Evolutionary conservation across 257 asterid genomes (phyloP), one percentile per base, ranked within the genome.

Genomic region (Vinca minor): DNA sequence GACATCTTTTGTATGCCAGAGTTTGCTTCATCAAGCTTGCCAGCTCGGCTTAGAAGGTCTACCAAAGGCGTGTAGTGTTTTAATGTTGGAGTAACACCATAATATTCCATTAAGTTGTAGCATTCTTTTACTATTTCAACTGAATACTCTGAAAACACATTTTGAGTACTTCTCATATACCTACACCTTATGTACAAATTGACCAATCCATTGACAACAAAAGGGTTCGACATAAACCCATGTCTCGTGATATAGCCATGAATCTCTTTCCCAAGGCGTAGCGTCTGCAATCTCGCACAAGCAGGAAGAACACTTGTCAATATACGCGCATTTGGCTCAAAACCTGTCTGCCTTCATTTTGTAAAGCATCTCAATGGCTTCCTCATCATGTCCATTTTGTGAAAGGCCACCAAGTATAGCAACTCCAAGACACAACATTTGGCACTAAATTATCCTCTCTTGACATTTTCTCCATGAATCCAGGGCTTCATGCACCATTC

Each of bases 21-120:
- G 21, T 77, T 65, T 18, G 95, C 98, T 68, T 73, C 79, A 28
- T 74, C 45, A 28, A 86, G 76, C 67, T 59, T 46, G 21, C 96
- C 96, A 26, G 88, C 84, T 9, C 98, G 85, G 69, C 94, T 84
- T 76, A 86, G 69, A 70, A 91, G 77, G 73, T 91, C 96, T 65
- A 91, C 94, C 76, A 86, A 70, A 65, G 96, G 82, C 18, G 94
- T 86, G 61, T 83, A 83, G 75, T 88, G 98, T 62, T 91, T 88
- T 61, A 91, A 13, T 8, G 86, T 77, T 4, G 91, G 85, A 46
- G 41, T 63, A 55, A 88, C 84, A 21, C 71, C 78, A 48, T 74
- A 83, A 59, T 20, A 61, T 31, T 69, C 71, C 98, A 91, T 91
- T 67, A 81, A n/a, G 34, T 72, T 65, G 26, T 77, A 88, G 74